Evolutionary conservation across 441 rosid genomes (phyloP).

Genomic region (Pelargonium citronellum): DNA sequence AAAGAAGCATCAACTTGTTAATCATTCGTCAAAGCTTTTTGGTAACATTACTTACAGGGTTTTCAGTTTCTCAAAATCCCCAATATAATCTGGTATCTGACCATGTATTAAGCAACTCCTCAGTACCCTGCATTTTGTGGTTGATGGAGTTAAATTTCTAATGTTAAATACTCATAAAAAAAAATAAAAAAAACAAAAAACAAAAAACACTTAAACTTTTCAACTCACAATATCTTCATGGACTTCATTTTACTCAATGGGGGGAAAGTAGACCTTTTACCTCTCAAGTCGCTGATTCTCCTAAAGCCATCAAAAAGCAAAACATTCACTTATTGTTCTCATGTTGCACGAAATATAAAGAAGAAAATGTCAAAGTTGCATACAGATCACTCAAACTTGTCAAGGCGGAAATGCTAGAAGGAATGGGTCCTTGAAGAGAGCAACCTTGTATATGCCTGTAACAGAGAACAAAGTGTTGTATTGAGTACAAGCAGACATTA

Average conservation of each 20-base stretch:
- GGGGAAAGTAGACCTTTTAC: conserved; percentile 52
- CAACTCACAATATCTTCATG: conserved; percentile 69
- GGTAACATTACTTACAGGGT: conserved; percentile 48
- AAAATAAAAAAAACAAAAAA: conserved; percentile 6
- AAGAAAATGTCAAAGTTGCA: conserved; percentile 22
- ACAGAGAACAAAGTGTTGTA: neutral
- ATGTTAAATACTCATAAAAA: neutral
- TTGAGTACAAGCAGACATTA: neutral
- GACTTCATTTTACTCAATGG: conserved; percentile 40
- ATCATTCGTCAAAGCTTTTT: neutral
- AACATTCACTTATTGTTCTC: conserved; percentile 4
- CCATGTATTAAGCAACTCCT: conserved; percentile 64
- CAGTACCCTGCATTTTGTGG: conserved; percentile 43
- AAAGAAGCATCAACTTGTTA: too few relatives aligned
- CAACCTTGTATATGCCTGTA: conserved; percentile 76
- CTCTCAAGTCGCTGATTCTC: conserved; percentile 77
- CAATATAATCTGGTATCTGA: conserved; percentile 55
- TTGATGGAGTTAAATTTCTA: neutral
- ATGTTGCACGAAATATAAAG: conserved; percentile 2
- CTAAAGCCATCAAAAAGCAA: conserved; percentile 31
- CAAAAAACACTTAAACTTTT: neutral
- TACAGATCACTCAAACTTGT: conserved; percentile 73
- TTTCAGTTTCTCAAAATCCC: conserved; percentile 54
- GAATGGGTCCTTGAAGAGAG: conserved; percentile 71
- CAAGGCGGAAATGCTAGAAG: conserved; percentile 58